Base-by-base conservation (phyloP, 2,329 filamentous ascomycete genomes). In the Diplodia intermedia region DNA sequence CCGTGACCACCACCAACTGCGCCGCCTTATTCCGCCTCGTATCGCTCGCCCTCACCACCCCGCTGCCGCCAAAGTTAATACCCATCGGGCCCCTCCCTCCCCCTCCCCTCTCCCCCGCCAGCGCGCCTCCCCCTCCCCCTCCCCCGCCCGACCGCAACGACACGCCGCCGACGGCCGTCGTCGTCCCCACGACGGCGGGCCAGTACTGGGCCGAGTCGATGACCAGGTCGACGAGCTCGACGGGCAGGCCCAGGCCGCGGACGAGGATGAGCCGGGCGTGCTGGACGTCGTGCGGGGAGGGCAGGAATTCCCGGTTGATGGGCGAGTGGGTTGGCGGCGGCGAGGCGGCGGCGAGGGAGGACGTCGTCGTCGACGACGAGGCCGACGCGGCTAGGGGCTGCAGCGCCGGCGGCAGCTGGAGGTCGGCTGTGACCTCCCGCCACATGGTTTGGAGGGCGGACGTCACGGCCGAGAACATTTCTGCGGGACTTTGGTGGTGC, bases 191-290 rank as follows among this genome's bases (percentile, higher is more conserved):
- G 31, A 52, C 62, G 18, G 50, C 36, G 15, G 66, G 66, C 49
- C 53, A 63, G 57, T 68, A 68, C 57, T 56, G 47, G 6, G 66
- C 66, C 11, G 57, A 26, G 26, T 68, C 66, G 57, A 68, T 62
- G 50, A 68, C 20, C 33, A 63, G 12, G 26, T 63, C 56, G n/a
- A 31, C 66, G 23, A 68, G n/a, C 29, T 63, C 66, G 36, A 63
- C 23, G 11, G 66, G 66, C 23, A 68, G 56, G 36, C 38, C 57
- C 26, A 63, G 23, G 18, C 57, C 66, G 18, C 57, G 49, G 7
- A 54, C 33, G 56, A 63, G 57, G 26, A 66, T 38, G 18, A 49
- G 52, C 18, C 57, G 56, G 15, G 33, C n/a, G 33, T 23, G 52
- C 12, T 63, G 66, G n/a, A 54, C 66, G 26, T 53, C 55, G 12